Base-by-base conservation (phyloP, 768 basidiomycete species). In the Tylopilus subfusipes region DNA sequence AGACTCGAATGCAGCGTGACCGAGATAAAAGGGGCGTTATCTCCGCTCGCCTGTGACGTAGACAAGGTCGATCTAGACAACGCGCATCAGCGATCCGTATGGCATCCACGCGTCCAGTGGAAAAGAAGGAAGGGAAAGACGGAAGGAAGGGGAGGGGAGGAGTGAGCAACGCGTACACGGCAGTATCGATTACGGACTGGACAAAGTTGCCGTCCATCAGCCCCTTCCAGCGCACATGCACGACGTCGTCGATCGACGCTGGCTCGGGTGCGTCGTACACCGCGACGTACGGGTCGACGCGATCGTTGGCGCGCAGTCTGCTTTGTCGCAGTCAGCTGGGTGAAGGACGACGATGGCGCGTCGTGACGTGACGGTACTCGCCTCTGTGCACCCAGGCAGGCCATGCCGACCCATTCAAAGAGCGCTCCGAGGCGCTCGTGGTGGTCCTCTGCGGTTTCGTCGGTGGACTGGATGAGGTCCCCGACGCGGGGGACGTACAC, bases 331-430 rank as follows among this genome's bases (percentile, higher is more conserved):
- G n/a, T n/a, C n/a, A n/a, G n/a, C n/a, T n/a, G n/a, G n/a, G n/a
- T n/a, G n/a, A n/a, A n/a, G n/a, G n/a, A n/a, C n/a, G n/a, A n/a
- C n/a, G n/a, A n/a, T n/a, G n/a, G n/a, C n/a, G n/a, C n/a, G n/a
- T n/a, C n/a, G n/a, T n/a, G 16, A 18, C 3, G 22, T 8, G 40
- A 27, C 12, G 21, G 18, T 16, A 31, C 55, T 7, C 55, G 85
- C 88, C 88, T 76, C 63, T 86, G 84, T 2, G 88, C 75, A 14
- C 82, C 85, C 5, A 90, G 63, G 53, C 75, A 76, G 4, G 82
- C 84, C 81, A 90, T 79, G 8, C 87, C 88, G 9, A 82, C 75
- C 88, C 88, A 90, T 64, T 90, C 88, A 48, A 86, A 84, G 16
- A 88, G 68, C 4, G 63, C 68, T 9, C 69, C 64, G 40, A 80